These are phyloP conservation scores for Antrodiella citrinella DNA, from an alignment of 768 basidiomycete genomes.

Conservation along the genomic window DNA sequence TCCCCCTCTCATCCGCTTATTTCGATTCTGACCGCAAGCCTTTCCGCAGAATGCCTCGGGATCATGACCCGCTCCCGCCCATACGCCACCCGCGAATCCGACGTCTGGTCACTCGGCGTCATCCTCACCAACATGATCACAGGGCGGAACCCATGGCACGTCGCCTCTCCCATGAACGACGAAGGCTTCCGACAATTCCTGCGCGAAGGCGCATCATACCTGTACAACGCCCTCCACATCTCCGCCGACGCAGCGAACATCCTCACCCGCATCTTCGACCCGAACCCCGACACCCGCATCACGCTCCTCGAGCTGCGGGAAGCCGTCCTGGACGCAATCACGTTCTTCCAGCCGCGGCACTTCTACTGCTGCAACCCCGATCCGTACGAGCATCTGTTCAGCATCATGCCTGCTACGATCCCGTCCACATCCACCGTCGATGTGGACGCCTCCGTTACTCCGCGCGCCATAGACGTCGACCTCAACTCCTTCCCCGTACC, in stretches of 20 bases:
- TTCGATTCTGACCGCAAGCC: slow-evolving; percentile 3
- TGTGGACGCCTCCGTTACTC: neutral
- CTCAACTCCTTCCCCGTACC: neutral
- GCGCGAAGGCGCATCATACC: slow-evolving; percentile 61
- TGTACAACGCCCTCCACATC: slow-evolving; percentile 36
- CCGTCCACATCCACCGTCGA: neutral
- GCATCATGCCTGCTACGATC: neutral
- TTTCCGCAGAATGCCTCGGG: slow-evolving; percentile 72
- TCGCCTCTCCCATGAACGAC: slow-evolving; percentile 63
- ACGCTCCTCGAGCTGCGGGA: slow-evolving; percentile 38
- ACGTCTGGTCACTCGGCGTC: slow-evolving; percentile 94
- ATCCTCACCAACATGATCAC: slow-evolving; percentile 92
- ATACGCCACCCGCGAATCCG: slow-evolving; percentile 82
- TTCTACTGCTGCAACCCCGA: no score
- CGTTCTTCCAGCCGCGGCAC: slow-evolving; percentile 39
- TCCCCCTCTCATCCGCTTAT: neutral
- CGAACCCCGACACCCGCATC: slow-evolving; percentile 23
- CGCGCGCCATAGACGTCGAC: neutral
- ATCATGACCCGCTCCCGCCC: slow-evolving; percentile 48
- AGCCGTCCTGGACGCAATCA: slow-evolving; percentile 46
- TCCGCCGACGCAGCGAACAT: slow-evolving; percentile 22
- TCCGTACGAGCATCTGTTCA: neutral
- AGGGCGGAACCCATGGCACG: slow-evolving; percentile 95
- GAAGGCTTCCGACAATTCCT: slow-evolving; percentile 82
- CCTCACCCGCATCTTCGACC: slow-evolving; percentile 22